These are phyloP conservation scores for Pestalotiopsis sp. DNA, from an alignment of 2,329 filamentous ascomycete genomes.

Conservation along the genomic window DNA sequence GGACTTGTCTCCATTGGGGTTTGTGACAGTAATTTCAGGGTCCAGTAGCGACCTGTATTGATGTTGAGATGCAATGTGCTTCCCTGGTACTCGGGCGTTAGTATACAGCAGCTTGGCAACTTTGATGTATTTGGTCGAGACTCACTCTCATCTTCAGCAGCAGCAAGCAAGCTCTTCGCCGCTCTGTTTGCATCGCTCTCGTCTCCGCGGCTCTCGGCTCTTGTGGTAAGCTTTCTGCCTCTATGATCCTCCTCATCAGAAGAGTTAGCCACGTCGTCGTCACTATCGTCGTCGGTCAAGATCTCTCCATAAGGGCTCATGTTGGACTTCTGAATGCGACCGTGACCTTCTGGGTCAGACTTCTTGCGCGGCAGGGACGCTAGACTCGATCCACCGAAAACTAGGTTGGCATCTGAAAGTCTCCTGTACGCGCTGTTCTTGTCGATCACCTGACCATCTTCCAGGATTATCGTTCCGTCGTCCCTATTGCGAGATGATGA, in stretches of 20 bases:
- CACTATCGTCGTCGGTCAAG: conserved; percentile 64
- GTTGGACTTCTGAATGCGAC: conserved; percentile 69
- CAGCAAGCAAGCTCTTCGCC: conserved; percentile 63
- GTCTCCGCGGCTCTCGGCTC: conserved; percentile 42
- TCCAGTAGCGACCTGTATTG: conserved; percentile 67
- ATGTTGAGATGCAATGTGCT: conserved; percentile 54
- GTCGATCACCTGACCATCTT: conserved; percentile 64
- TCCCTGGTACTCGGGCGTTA: conserved; percentile 39
- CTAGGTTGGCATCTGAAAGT: conserved; percentile 70
- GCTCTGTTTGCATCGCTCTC: conserved; percentile 33
- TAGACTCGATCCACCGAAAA: conserved; percentile 62
- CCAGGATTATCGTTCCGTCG: conserved; percentile 50
- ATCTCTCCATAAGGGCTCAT: conserved; percentile 66
- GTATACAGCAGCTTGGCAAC: conserved; percentile 13
- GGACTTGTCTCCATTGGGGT: conserved; percentile 59
- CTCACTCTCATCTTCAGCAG: conserved; percentile 78
- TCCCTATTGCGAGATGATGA: conserved; percentile 34
- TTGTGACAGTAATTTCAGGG: conserved; percentile 65
- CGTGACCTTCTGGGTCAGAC: conserved; percentile 38
- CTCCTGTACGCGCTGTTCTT: conserved; percentile 69
- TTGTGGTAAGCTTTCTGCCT: conserved; percentile 57
- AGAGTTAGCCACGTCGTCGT: conserved; percentile 52
- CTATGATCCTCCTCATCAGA: conserved; percentile 69
- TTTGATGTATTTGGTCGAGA: conserved; percentile 18
- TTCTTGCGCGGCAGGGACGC: conserved; percentile 61